Percentiles rank a stretch among this genome's conserved stretches.
Conservation (phyloP, 768 basidiomycete species). For the Panaeolus papilionaceus region DNA sequence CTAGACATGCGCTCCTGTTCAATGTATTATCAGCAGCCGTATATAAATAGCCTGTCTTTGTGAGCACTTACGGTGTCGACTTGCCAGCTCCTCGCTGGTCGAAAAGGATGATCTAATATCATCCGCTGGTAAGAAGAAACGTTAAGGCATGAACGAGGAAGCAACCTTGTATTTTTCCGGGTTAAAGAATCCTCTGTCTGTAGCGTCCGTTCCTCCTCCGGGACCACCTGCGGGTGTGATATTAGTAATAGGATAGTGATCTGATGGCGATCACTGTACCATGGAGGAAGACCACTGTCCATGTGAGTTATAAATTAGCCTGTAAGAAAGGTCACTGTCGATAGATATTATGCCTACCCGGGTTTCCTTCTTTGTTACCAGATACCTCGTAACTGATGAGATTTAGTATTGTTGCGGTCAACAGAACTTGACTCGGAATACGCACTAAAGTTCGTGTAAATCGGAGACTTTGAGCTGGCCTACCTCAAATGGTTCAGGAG, state of each 20-base stretch:
- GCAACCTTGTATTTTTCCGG: constrained; percentile 82
- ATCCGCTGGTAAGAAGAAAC: background rate
- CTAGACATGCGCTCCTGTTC: constrained; percentile 68
- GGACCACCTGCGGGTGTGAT: constrained; percentile 64
- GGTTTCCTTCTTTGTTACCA: constrained; percentile 77
- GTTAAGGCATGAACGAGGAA: background rate
- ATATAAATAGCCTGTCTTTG: background rate
- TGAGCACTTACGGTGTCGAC: constrained; percentile 72
- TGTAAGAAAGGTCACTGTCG: background rate
- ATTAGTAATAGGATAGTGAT: background rate
- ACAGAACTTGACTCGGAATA: background rate
- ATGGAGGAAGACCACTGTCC: constrained; percentile 82
- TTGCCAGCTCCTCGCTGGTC: constrained; percentile 93
- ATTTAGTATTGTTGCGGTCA: background rate
- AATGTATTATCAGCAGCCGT: constrained; percentile 6
- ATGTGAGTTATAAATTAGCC: background rate
- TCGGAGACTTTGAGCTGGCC: constrained; percentile 76
- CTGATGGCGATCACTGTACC: constrained; percentile 44
- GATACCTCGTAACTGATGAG: constrained; percentile 75
- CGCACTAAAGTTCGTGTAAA: constrained; percentile 78
- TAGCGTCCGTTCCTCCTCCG: constrained; percentile 73
- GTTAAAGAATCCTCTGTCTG: constrained; percentile 83
- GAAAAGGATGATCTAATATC: constrained; percentile 75
- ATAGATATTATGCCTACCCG: constrained; percentile 52
- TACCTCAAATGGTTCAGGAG: constrained; percentile 66